Evolutionary conservation across 2,329 filamentous ascomycete genomes (phyloP).

Genomic region (Cryphonectria carpinicola): DNA sequence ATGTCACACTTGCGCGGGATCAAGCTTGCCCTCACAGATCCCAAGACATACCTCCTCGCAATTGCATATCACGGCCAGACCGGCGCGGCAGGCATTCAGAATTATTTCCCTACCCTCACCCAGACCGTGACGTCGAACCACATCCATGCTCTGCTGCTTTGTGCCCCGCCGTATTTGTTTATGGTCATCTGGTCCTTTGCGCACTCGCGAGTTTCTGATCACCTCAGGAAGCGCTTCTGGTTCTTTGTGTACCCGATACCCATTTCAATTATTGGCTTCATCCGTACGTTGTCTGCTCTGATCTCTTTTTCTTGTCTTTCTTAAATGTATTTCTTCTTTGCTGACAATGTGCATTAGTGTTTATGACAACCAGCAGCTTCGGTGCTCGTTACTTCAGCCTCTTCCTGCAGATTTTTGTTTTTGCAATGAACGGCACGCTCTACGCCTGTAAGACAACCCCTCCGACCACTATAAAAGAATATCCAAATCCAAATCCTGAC

Average conservation of each 20-base stretch:
- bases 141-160: constrained; percentile 36
- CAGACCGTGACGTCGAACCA: constrained; percentile 33
- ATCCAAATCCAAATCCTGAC: no score
- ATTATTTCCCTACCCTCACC: constrained; percentile 37
- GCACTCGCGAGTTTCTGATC: constrained; percentile 44
- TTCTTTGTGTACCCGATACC: constrained; percentile 38
- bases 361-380: constrained; percentile 56
- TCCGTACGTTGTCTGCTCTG: constrained; percentile 19
- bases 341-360: constrained; percentile 49
- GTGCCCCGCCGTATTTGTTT: constrained; percentile 37
- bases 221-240: constrained; percentile 44
- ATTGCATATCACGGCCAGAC: constrained; percentile 27
- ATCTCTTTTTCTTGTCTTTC: neutral
- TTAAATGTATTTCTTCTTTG: neutral
- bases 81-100: constrained; percentile 27
- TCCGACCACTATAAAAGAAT: neutral
- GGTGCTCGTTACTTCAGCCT: constrained; percentile 59
- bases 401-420: constrained; percentile 60
- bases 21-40: constrained; percentile 26
- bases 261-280: constrained; percentile 33
- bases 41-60: constrained; percentile 28
- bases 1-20: constrained; percentile 29
- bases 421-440: constrained; percentile 55
- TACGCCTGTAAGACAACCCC: constrained; percentile 32
- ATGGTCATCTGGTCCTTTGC: constrained; percentile 35